A percentile compares a stretch with the other conserved stretches of the same genome.
Conservation (phyloP, 2,329 filamentous ascomycete genomes). For the Biscogniauxia mediterranea region DNA sequence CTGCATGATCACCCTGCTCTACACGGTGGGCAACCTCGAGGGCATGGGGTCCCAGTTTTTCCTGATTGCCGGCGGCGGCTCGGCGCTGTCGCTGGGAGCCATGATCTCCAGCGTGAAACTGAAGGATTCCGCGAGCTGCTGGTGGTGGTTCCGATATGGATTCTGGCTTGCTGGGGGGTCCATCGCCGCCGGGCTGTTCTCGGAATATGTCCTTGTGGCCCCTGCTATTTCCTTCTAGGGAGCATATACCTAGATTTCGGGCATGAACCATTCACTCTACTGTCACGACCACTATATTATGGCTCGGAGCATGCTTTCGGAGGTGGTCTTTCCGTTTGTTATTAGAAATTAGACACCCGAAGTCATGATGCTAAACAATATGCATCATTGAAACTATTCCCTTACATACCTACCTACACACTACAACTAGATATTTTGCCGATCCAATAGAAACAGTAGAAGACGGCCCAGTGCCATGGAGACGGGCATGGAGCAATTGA, state of each 20-base stretch:
- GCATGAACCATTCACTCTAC: too few relatives aligned
- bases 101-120: slow-evolving; percentile 32
- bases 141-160: slow-evolving; percentile 33
- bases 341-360: too few relatives aligned
- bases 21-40: slow-evolving; percentile 17
- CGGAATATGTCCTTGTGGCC: slow-evolving; percentile 15
- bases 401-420: too few relatives aligned
- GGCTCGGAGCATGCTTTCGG: too few relatives aligned
- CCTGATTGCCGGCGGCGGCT: slow-evolving; percentile 25
- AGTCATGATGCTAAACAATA: too few relatives aligned
- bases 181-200: slow-evolving; percentile 26
- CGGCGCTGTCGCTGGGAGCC: slow-evolving; percentile 22
- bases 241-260: background rate
- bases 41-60: slow-evolving; percentile 22
- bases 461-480: too few relatives aligned
- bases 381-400: too few relatives aligned
- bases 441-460: too few relatives aligned
- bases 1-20: slow-evolving; percentile 25
- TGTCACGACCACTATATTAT: too few relatives aligned
- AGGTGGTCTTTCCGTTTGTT: too few relatives aligned
- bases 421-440: too few relatives aligned
- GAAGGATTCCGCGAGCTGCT: slow-evolving; percentile 29
- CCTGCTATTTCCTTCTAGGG: background rate
- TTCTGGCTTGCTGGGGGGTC: slow-evolving; percentile 32
- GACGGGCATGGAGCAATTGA: too few relatives aligned